phyloP scores from a whole-genome alignment of 1,284 basidiomycete genomes.

The Neonothopanus nambi region DNA sequence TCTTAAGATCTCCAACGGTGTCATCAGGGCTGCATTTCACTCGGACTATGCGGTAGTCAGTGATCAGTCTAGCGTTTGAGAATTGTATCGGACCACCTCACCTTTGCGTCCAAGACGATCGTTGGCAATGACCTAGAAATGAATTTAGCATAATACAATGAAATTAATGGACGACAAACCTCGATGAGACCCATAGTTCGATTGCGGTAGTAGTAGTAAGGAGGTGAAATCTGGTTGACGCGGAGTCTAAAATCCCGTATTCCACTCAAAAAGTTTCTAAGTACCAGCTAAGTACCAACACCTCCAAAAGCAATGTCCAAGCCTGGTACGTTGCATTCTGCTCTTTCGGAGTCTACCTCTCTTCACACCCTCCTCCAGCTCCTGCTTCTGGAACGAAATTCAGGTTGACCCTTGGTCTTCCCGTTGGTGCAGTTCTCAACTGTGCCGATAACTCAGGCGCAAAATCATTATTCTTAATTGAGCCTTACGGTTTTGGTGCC shows the following conservation, averaged over 20 bases:
- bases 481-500: constrained; percentile 92
- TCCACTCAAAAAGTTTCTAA: no score
- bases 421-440: constrained; percentile 98
- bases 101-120: constrained; percentile 79
- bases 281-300: no score
- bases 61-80: background rate
- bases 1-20: constrained; percentile 96
- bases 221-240: background rate
- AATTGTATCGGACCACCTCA: background rate
- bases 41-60: constrained; percentile 43
- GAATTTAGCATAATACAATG: background rate
- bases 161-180: constrained; percentile 32
- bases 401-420: constrained; percentile 95
- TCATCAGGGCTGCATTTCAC: constrained; percentile 94
- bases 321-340: constrained; percentile 32
- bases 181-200: constrained; percentile 58
- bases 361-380: constrained; percentile 1
- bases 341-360: constrained; percentile 43
- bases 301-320: no score
- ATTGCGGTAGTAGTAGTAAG: background rate
- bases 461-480: constrained; percentile 92
- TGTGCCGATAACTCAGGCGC: constrained; percentile 99
- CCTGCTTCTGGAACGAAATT: constrained; percentile 87
- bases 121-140: constrained; percentile 85
- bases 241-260: no score